phyloP scores from a whole-genome alignment of 495 filamentous ascomycete species.

The Penicillium paxilli region DNA sequence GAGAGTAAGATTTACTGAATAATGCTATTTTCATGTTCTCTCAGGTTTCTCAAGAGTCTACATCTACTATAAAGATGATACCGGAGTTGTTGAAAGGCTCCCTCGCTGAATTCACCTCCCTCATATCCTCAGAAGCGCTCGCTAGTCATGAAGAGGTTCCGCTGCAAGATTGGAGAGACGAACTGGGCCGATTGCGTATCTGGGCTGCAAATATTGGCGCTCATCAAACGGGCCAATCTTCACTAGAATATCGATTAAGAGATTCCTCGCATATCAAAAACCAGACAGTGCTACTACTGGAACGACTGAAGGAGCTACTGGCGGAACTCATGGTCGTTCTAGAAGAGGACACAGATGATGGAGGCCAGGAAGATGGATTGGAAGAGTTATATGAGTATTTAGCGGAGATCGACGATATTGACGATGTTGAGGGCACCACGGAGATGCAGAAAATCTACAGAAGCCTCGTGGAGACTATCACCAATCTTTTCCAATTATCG shows the following conservation, averaged over 20 bases:
- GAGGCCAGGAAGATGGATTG: no score
- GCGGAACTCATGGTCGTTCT: not conserved
- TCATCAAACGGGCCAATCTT: constrained; percentile 37
- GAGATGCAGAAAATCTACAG: constrained; percentile 8
- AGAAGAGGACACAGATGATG: not conserved
- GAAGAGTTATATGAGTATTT: no score
- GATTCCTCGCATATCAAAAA: constrained; percentile 46
- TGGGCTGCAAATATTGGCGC: constrained; percentile 52
- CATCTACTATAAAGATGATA: no score
- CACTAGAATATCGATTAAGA: constrained; percentile 47
- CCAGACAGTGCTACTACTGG: constrained; percentile 13
- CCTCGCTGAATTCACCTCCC: no score
- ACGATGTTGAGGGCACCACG: no score
- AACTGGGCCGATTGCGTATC: constrained; percentile 37
- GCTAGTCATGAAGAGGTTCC: no score
- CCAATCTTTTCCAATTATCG: constrained; percentile 23
- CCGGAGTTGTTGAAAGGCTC: no score
- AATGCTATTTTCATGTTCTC: no score
- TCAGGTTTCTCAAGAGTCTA: no score
- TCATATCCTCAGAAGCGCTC: no score
- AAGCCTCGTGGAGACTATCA: constrained; percentile 10
- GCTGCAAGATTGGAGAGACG: constrained; percentile 26
- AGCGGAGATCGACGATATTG: no score
- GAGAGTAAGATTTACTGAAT: no score
- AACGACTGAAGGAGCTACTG: constrained; percentile 1